Conservation (phyloP, 768 basidiomycete species). For the Mrakia hoshinonis region DNA sequence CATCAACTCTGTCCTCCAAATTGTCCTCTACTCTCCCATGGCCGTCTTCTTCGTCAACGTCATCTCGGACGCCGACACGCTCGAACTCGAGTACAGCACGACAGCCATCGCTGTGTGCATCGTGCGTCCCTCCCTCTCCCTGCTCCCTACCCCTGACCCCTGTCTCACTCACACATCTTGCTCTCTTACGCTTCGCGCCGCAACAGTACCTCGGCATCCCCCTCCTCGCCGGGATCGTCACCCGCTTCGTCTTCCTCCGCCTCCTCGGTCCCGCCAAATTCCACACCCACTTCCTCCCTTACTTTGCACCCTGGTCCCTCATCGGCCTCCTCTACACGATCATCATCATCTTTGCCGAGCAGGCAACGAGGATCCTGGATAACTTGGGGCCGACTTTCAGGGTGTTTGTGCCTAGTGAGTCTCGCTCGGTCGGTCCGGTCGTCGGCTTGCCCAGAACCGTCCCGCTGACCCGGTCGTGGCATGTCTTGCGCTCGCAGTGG, state of each 20-base stretch:
- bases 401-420: constrained; percentile 57
- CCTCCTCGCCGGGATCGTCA: constrained; percentile 60
- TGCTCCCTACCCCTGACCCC: neutral
- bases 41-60: constrained; percentile 65
- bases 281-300: constrained; percentile 54
- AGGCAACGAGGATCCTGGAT: constrained; percentile 54
- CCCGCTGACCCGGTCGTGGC: constrained; percentile 11
- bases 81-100: constrained; percentile 52
- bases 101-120: constrained; percentile 38
- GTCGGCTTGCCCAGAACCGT: constrained; percentile 33
- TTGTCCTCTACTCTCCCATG: constrained; percentile 64
- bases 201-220: constrained; percentile 73
- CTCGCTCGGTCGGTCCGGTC: too few relatives aligned
- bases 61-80: constrained; percentile 47
- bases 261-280: constrained; percentile 45
- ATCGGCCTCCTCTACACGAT: constrained; percentile 66
- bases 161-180: too few relatives aligned
- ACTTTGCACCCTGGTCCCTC: constrained; percentile 60
- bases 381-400: constrained; percentile 71
- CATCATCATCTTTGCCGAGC: constrained; percentile 40
- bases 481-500: neutral
- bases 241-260: constrained; percentile 52
- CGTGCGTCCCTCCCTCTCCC: constrained; percentile 12
- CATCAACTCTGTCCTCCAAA: constrained; percentile 69
- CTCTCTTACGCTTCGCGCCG: neutral